These are phyloP conservation scores for Tolypocladium amazonense DNA, from an alignment of 2,329 filamentous ascomycete genomes.

Conservation along the genomic window DNA sequence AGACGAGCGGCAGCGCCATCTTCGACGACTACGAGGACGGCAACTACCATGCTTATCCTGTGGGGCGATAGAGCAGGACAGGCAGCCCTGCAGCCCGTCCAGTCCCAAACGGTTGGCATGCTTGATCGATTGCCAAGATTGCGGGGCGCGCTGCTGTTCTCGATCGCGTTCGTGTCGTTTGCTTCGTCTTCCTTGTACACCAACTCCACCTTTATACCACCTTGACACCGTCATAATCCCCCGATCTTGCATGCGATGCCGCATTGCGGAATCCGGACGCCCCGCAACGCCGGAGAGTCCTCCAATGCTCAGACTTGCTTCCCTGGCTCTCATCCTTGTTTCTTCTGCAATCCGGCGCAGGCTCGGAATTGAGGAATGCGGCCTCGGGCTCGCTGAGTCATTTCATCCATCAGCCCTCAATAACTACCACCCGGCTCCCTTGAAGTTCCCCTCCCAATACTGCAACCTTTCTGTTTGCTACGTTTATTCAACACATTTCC, in stretches of 20 bases:
- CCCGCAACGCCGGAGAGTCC: background rate
- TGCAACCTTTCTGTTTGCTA: too few relatives aligned
- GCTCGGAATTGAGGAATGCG: background rate
- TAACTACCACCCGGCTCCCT: background rate
- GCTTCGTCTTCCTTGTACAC: background rate
- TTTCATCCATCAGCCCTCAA: background rate
- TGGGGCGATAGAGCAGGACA: constrained; percentile 12
- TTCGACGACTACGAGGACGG: constrained; percentile 21
- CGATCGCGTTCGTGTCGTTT: background rate
- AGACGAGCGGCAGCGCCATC: constrained; percentile 9
- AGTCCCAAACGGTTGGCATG: background rate
- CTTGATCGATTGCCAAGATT: background rate
- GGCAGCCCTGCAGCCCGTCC: background rate
- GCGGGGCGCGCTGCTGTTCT: background rate
- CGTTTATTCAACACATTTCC: background rate
- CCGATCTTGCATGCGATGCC: background rate
- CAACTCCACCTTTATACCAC: background rate
- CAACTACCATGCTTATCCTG: constrained; percentile 24
- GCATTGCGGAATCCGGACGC: background rate
- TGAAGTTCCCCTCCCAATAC: background rate
- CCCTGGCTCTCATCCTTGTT: background rate
- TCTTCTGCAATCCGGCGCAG: background rate
- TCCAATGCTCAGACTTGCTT: background rate
- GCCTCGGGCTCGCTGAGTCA: background rate
- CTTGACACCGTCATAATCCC: background rate